Evolutionary conservation across 495 filamentous ascomycete species (phyloP).

Genomic region (Penicillium bialowiezense): DNA sequence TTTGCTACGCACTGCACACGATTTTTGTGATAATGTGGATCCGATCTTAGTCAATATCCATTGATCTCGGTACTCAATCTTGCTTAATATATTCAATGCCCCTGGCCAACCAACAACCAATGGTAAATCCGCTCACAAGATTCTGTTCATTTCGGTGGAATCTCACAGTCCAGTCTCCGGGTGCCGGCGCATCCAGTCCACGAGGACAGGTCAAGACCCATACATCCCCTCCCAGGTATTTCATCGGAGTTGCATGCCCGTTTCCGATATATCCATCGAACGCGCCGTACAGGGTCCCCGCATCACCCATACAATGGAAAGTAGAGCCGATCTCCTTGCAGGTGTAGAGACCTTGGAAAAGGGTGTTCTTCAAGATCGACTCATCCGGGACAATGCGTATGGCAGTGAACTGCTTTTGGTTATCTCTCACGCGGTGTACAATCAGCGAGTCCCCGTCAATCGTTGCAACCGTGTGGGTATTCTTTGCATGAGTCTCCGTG

Average conservation of each 20-base stretch:
- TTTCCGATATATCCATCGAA: constrained; percentile 33
- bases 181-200: constrained; percentile 31
- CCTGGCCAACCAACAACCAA: constrained; percentile 36
- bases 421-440: constrained; percentile 24
- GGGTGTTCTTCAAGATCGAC: background rate
- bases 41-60: too few species aligned
- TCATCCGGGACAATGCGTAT: constrained; percentile 16
- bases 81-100: constrained; percentile 17
- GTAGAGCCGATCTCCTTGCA: constrained; percentile 28
- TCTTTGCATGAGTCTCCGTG: constrained; percentile 8
- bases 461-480: constrained; percentile 9
- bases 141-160: constrained; percentile 23
- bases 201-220: constrained; percentile 29
- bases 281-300: constrained; percentile 26
- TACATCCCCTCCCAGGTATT: constrained; percentile 29
- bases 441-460: constrained; percentile 17
- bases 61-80: background rate
- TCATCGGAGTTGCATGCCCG: constrained; percentile 21
- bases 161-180: constrained; percentile 33
- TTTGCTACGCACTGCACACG: background rate
- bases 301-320: constrained; percentile 27
- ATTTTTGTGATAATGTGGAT: too few species aligned
- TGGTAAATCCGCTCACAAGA: constrained; percentile 13
- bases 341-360: constrained; percentile 22
- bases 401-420: constrained; percentile 22